Conservation (phyloP, 2,329 filamentous ascomycete genomes). For the Aspergillus chevalieri region DNA sequence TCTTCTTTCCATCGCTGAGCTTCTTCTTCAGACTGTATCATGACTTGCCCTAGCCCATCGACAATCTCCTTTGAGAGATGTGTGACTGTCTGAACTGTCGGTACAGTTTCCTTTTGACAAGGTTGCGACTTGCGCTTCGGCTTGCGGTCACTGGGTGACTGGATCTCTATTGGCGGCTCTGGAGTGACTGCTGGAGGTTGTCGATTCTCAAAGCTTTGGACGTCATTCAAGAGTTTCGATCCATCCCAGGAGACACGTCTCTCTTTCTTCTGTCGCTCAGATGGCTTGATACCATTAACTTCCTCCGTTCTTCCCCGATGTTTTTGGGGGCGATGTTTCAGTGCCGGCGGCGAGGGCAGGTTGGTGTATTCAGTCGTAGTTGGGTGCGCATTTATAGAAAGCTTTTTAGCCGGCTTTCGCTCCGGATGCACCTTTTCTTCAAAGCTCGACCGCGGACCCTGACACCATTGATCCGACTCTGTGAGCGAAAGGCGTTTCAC, state of each 20-base stretch:
- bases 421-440: slow-evolving; percentile 30
- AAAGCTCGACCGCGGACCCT: slow-evolving; percentile 22
- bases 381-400: slow-evolving; percentile 26
- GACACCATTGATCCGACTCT: slow-evolving; percentile 33
- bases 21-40: slow-evolving; percentile 32
- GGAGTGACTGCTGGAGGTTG: slow-evolving; percentile 5
- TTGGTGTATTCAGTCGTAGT: slow-evolving; percentile 20
- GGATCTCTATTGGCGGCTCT: slow-evolving; percentile 10
- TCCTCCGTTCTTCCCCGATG: slow-evolving; percentile 27
- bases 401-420: slow-evolving; percentile 24
- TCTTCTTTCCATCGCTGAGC: slow-evolving; percentile 34
- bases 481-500: slow-evolving; percentile 35
- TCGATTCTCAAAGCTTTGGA: slow-evolving; percentile 11
- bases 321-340: slow-evolving; percentile 36
- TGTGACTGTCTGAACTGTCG: slow-evolving; percentile 27
- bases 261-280: slow-evolving; percentile 22
- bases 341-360: slow-evolving; percentile 33
- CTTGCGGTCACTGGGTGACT: slow-evolving; percentile 16
- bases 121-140: slow-evolving; percentile 8
- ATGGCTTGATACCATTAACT: slow-evolving; percentile 9
- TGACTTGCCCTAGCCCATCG: slow-evolving; percentile 29
- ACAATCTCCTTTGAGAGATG: slow-evolving; percentile 35
- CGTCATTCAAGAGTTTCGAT: slow-evolving; percentile 28
- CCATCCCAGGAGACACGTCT: slow-evolving; percentile 36
- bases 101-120: slow-evolving; percentile 6